Evolutionary conservation across 2,329 filamentous ascomycete species (phyloP).

Genomic region (Dryadomyces quercivorus): DNA sequence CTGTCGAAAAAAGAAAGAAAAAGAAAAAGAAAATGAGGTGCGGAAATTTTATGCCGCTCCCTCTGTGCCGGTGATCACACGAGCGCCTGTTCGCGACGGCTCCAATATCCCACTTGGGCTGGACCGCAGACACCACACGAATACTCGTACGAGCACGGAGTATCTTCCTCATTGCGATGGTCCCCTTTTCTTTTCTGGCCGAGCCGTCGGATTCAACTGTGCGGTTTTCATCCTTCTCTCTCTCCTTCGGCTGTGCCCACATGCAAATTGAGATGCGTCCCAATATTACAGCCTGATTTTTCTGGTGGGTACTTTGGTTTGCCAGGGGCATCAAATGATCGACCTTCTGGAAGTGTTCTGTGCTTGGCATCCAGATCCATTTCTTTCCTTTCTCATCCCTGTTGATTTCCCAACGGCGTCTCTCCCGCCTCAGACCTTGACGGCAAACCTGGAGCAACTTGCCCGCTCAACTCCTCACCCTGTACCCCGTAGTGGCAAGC

Average conservation of each 20-base stretch:
- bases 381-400: background rate
- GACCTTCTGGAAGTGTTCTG: constrained; percentile 11
- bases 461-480: background rate
- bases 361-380: constrained; percentile 1
- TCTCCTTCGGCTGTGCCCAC: background rate
- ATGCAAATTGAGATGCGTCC: background rate
- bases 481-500: background rate
- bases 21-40: too few species aligned
- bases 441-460: background rate
- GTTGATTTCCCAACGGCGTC: background rate
- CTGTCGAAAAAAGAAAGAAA: too few species aligned
- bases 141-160: too few species aligned
- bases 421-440: background rate
- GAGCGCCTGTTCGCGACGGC: background rate
- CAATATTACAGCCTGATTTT: background rate
- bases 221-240: background rate
- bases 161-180: too few species aligned
- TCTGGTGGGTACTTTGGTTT: background rate
- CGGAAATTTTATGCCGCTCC: background rate
- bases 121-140: too few species aligned
- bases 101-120: too few species aligned
- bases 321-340: background rate
- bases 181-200: background rate
- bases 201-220: background rate
- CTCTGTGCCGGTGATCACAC: background rate